A percentile compares a stretch with the other conserved stretches of the same genome.
Evolutionary conservation across 2,329 filamentous ascomycete species (phyloP).

Genomic region (Pseudogymnoascus sp.): DNA sequence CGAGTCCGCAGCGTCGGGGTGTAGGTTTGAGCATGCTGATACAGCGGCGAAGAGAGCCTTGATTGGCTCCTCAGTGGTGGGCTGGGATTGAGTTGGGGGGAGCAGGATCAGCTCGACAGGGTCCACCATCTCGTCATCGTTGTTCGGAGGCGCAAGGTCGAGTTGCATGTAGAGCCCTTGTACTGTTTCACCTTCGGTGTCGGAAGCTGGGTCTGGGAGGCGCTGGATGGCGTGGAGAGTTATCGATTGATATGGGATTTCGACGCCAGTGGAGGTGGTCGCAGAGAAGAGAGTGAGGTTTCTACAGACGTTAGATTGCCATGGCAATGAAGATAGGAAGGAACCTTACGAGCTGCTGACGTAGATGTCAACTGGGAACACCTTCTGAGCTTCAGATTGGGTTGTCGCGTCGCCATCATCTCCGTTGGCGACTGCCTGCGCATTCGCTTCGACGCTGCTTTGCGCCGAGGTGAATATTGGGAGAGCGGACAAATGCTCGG

Average conservation of each 20-base stretch:
- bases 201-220: slow-evolving; percentile 28
- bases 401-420: slow-evolving; percentile 15
- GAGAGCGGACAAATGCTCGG: slow-evolving; percentile 45
- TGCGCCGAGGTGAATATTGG: slow-evolving; percentile 39
- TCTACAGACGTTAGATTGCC: slow-evolving; percentile 30
- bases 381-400: slow-evolving; percentile 26
- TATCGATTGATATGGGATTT: slow-evolving; percentile 66
- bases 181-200: slow-evolving; percentile 23
- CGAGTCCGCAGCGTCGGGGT: slow-evolving; percentile 60
- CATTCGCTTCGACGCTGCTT: slow-evolving; percentile 37
- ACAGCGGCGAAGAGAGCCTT: slow-evolving; percentile 53
- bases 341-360: slow-evolving; percentile 31
- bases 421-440: slow-evolving; percentile 29
- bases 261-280: slow-evolving; percentile 48
- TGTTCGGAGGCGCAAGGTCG: slow-evolving; percentile 29
- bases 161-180: slow-evolving; percentile 58
- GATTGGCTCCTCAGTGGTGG: slow-evolving; percentile 23
- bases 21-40: slow-evolving; percentile 65
- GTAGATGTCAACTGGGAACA: slow-evolving; percentile 43
- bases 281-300: slow-evolving; percentile 57
- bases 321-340: not conserved
- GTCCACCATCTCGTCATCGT: slow-evolving; percentile 55
- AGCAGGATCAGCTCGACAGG: slow-evolving; percentile 61
- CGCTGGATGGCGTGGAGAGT: slow-evolving; percentile 68
- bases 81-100: slow-evolving; percentile 38